phyloP scores from a whole-genome alignment of 139 green algal genomes.

The Parachlorella kessleri region DNA sequence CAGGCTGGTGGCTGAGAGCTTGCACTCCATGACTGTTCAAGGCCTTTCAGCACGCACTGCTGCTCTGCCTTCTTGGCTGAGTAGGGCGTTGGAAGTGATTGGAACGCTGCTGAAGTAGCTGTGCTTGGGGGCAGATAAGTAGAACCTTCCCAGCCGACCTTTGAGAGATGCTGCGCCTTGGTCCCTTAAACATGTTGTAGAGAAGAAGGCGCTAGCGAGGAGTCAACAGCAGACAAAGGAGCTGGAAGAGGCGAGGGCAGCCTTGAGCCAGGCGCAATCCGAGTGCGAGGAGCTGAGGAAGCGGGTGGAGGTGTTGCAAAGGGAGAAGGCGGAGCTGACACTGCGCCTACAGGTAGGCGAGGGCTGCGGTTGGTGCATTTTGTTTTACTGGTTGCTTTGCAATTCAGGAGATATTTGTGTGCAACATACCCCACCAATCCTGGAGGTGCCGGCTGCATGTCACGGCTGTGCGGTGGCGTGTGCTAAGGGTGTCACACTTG shows the following conservation, averaged over 20 bases:
- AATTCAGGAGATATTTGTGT: background rate
- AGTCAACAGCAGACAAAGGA: background rate
- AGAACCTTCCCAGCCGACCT: background rate
- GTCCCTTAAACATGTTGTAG: constrained; percentile 6
- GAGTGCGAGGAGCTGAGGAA: background rate
- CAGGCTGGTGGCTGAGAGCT: background rate
- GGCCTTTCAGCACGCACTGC: background rate
- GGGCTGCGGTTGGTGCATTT: background rate
- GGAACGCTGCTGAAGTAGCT: background rate
- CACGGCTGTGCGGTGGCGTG: no score
- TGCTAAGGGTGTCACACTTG: no score
- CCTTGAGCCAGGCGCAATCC: background rate
- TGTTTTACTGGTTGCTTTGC: background rate
- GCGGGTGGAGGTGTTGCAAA: constrained; percentile 4
- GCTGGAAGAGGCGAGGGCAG: background rate
- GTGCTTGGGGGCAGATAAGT: no score
- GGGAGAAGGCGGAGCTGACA: background rate
- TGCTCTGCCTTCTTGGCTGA: background rate
- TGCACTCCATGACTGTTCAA: background rate
- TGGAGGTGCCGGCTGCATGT: no score
- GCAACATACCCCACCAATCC: background rate
- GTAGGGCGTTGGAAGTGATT: background rate
- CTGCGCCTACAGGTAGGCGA: background rate
- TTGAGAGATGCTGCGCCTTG: background rate
- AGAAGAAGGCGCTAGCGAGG: background rate